A percentile compares a stretch with the other conserved stretches of the same genome.
phyloP scores from a whole-genome alignment of 225 moss, liverwort and hornwort species.

The Bryoerythrophyllum caledonicum region DNA sequence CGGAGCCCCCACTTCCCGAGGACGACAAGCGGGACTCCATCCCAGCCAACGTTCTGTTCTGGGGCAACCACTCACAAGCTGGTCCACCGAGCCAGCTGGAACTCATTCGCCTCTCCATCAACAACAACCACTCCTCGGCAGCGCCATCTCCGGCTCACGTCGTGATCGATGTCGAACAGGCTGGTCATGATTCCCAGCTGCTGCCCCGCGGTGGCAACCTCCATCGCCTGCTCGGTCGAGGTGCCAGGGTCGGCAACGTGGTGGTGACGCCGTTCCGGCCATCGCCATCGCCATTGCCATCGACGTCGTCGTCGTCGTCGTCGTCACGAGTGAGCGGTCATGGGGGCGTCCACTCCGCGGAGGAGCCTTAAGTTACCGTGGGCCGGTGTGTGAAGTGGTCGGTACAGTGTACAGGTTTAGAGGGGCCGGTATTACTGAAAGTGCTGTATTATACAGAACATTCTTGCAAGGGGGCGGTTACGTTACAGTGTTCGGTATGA shows the following conservation, averaged over 20 bases:
- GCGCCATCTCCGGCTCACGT: conserved; percentile 25
- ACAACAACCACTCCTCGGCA: conserved; percentile 27
- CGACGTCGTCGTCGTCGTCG: background rate
- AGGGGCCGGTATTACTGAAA: background rate
- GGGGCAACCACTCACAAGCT: conserved; percentile 50
- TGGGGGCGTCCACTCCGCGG: no score
- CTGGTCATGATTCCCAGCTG: background rate
- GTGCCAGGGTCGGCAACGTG: background rate
- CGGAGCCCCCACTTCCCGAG: background rate
- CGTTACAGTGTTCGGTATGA: no score
- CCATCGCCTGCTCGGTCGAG: conserved; percentile 28
- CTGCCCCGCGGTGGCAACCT: background rate
- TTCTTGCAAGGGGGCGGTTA: background rate
- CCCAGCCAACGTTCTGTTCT: conserved; percentile 57
- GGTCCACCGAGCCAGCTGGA: no score
- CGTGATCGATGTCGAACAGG: conserved; percentile 26
- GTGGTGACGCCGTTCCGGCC: background rate
- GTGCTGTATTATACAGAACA: background rate
- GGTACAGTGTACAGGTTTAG: background rate
- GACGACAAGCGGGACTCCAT: conserved; percentile 35
- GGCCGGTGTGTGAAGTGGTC: no score
- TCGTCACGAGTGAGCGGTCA: background rate
- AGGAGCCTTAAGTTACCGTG: background rate
- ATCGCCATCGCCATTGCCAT: background rate
- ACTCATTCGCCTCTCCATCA: conserved; percentile 7